A percentile compares a stretch with the other conserved stretches of the same genome.
These are phyloP conservation scores for Apiotrichum akiyoshidainum DNA, from an alignment of 1,284 basidiomycete genomes.

Conservation along the genomic window DNA sequence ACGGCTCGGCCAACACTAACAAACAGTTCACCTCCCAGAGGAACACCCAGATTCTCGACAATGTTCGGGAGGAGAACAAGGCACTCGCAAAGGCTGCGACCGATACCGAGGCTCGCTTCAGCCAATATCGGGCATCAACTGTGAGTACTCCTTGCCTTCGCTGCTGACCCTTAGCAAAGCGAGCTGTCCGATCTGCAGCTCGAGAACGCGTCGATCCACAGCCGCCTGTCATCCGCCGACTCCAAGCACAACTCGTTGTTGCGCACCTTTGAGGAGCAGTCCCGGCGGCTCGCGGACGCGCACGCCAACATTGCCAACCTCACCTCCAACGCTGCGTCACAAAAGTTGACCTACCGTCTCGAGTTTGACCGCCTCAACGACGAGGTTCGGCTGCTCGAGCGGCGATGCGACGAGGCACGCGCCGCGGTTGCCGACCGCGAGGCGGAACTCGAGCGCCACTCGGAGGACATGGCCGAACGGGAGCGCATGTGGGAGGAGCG, in stretches of 20 bases:
- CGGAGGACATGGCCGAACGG: constrained; percentile 45
- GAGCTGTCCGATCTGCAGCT: constrained; percentile 35
- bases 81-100: constrained; percentile 35
- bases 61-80: constrained; percentile 39
- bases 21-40: constrained; percentile 44
- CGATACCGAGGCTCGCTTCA: constrained; percentile 43
- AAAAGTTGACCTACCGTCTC: constrained; percentile 39
- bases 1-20: constrained; percentile 1
- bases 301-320: constrained; percentile 44
- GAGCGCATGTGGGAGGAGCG: constrained; percentile 50
- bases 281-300: constrained; percentile 39
- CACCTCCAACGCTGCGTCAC: constrained; percentile 40
- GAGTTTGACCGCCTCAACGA: constrained; percentile 41
- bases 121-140: constrained; percentile 34
- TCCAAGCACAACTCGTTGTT: constrained; percentile 35
- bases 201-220: constrained; percentile 36
- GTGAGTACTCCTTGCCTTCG: neutral
- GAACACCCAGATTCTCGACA: constrained; percentile 35
- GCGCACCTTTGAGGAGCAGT: constrained; percentile 43
- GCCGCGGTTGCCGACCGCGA: constrained; percentile 43
- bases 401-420: constrained; percentile 43
- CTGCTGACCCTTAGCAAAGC: constrained; percentile 30
- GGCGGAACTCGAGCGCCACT: constrained; percentile 41
- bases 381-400: constrained; percentile 42
- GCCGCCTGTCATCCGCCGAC: constrained; percentile 32